Base-by-base conservation (phyloP, 2,329 filamentous ascomycete species). In the Aspergillus unguis region DNA sequence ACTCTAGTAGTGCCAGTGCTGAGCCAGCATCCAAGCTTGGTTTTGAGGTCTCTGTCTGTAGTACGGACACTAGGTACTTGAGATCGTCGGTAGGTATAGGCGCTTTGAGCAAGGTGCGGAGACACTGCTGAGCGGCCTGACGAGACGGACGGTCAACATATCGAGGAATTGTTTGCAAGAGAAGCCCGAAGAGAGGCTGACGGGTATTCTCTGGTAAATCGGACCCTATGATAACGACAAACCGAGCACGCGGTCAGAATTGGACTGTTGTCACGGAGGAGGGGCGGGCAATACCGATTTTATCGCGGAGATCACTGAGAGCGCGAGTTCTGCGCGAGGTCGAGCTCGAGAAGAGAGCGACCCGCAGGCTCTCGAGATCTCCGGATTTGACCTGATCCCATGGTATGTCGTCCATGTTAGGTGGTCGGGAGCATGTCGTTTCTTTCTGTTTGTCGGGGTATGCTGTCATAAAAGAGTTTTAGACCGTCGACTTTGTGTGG, bases 1-100 rank as follows among this genome's bases (percentile, higher is more conserved):
- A 99, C 71, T 96, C 90, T 10, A 94, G 80, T 61, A 99, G 77
- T 44, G 95, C 90, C 68, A 96, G 95, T 4, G 91, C 88, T 71
- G 85, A 95, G 40, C 81, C 83, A 11, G 87, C 76, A 31, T 92
- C 90, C 63, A 97, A 85, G 57, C 84, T 85, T 17, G 81, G 76
- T 70, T 95, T 96, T 57, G 82, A 79, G 10, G 86, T 83, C 72
- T 99, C 92, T 31, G 79, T 75, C 56, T 85, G 83, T 54, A 96
- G 71, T 45, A 81, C 81, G 40, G 80, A 77, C 41, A 90, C 80
- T 53, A 96, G 82, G 1, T 80, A 77, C 36, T 82, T 76, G 36
- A 73, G 53, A 47, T 70, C 61, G 48, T 67, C 63, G 50, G 62
- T 60, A 44, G 94, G 73, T 27, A 82, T 71, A 6, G 75, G 72